Base-by-base conservation (phyloP, 2,329 filamentous ascomycete genomes). In the Diaporthe velutina region DNA sequence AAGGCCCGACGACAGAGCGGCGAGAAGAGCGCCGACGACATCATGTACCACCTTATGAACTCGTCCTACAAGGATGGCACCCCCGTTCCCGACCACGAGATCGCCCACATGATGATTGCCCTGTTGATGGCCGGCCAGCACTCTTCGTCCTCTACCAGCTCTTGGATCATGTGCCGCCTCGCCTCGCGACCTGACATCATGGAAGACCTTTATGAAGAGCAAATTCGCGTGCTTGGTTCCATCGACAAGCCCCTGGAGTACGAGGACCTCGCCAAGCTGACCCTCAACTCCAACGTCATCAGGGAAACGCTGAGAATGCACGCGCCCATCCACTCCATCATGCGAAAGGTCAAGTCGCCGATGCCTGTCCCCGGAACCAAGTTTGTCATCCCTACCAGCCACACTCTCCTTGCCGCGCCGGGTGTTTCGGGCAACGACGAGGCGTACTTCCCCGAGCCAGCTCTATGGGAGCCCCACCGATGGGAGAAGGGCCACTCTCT, bases 231-330 rank as follows among this genome's bases (percentile, higher is more conserved):
- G 73, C 89, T 98, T 19, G 96, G 95, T 42, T 85, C 91, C 33
- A 92, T 96, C 80, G 90, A 97, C 61, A 94, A 94, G 25, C 88
- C 91, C 19, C 89, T 98, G 61, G 90, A 89, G 64, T 96, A 93
- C 82, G 96, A 98, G 78, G 90, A 93, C 78, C 89, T 98, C 22
- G 88, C 92, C 78, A 93, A 93, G 83, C 90, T 98, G 45, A 91
- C 95, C 66, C 90, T 98, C 28, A 94, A 98, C 87, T 89, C 93
- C 79, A 93, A 95, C 79, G 92, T 97, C 77, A 90, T 98, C 85
- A 97, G 96, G 86, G 96, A 98, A 85, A 98, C 96, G 3, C 92
- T 98, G 52, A 94, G 96, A 77, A 88, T 98, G 22, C 94, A 98
- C 83, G 94, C 95, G 1, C 96, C 96, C 1, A 98, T 98, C 80